Base-by-base conservation (phyloP, 2,329 filamentous ascomycete genomes). In the Trichophyton equinum region DNA sequence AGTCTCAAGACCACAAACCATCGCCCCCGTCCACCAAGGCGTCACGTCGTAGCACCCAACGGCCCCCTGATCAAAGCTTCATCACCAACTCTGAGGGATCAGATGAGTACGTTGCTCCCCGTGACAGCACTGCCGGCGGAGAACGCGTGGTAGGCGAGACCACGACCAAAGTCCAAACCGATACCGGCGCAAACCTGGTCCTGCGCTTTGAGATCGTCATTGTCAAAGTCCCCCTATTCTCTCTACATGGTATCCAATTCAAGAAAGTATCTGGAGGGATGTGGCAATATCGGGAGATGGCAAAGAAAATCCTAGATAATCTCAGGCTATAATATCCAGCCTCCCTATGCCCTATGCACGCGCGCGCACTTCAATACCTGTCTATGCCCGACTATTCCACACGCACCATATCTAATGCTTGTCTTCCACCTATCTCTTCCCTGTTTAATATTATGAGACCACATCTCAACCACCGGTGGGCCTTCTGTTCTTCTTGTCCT, bases 201-300 rank as follows among this genome's bases (percentile, higher is more conserved):
- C 78, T 97, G 59, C 85, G 89, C 65, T 99, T 97, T 70, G 94
- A 99, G 72, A 96, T 97, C 64, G 85, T 96, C 67, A 94, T 99
- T 67, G 94, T 99, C 72, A 99, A 99, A 76, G 91, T 99, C 27
- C 94, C 94, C 11, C 78, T 99, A 58, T 84, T 99, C 63, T 91
- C 88, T 47, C 77, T 99, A 61, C 92, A 99, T 70, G 94, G 94
- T 57, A 91, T 99, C 64, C 94, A 97, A 73, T 99, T 99, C 79
- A 99, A 99, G 81, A 91, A 94, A 71, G 86, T 97, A 67, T 84
- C 89, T 61, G 92, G 94, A 40, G 92, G 95, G 62, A 97, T 94
- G 62, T 97, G 92, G 91, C 91, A 96, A 74, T 99, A 95, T 77
- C 96, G 96, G 79, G 92, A 89, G 70, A 95, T 97, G 91, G 94